phyloP scores from a whole-genome alignment of 768 basidiomycete species.

The Boletus coccyginus region DNA sequence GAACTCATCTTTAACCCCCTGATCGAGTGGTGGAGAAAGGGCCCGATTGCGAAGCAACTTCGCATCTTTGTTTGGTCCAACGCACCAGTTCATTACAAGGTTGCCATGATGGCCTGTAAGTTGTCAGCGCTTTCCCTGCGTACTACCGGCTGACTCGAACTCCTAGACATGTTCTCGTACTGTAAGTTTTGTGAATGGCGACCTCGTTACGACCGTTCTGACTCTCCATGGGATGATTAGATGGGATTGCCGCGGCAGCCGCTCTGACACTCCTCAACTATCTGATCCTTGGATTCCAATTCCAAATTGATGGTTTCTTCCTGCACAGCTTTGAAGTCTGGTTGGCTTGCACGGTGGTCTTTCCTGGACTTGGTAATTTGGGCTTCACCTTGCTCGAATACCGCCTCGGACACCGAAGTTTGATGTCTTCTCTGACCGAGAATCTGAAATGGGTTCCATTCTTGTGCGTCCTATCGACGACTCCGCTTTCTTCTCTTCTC shows the following conservation, averaged over 20 bases:
- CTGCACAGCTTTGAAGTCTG: conserved; percentile 79
- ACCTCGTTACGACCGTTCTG: not conserved
- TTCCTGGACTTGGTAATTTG: conserved; percentile 69
- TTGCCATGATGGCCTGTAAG: conserved; percentile 56
- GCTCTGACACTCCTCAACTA: conserved; percentile 74
- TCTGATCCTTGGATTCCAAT: conserved; percentile 67
- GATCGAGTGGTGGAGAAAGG: conserved; percentile 69
- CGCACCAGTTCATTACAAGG: conserved; percentile 81
- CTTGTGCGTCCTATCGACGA: conserved; percentile 26
- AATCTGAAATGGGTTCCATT: conserved; percentile 35
- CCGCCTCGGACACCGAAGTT: conserved; percentile 49
- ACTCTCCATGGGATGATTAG: conserved; percentile 7
- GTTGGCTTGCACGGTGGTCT: conserved; percentile 74
- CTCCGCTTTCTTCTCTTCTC: not conserved
- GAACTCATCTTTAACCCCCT: conserved; percentile 85
- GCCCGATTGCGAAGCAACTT: conserved; percentile 81
- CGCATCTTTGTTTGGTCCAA: conserved; percentile 72
- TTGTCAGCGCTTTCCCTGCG: not conserved
- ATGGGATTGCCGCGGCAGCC: conserved; percentile 64
- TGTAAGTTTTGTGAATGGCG: conserved; percentile 31
- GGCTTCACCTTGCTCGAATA: conserved; percentile 78
- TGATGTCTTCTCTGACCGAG: conserved; percentile 22
- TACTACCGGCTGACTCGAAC: not conserved
- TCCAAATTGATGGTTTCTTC: conserved; percentile 71
- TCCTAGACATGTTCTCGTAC: conserved; percentile 49